Evolutionary conservation across 768 basidiomycete genomes (phyloP), one percentile per base, ranked within the genome.

Genomic region (Hypholoma fasciculare): DNA sequence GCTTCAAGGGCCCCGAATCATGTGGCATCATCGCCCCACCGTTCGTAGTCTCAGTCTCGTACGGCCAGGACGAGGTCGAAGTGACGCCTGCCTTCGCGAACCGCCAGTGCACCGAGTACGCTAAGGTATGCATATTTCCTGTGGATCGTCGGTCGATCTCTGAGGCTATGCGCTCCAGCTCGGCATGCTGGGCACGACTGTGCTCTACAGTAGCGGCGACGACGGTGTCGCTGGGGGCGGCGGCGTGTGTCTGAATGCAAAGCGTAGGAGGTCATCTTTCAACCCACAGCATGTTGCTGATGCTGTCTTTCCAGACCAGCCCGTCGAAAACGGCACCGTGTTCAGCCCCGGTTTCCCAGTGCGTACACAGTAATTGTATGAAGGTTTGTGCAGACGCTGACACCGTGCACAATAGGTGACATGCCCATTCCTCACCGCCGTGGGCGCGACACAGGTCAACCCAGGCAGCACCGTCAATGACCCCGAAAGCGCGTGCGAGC

Each of bases 121-220:
- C 65, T 20, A 69, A 74, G 60, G 62, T 60, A 51, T 5, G 46
- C n/a, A 9, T 9, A 9, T n/a, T n/a, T n/a, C n/a, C n/a, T n/a
- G n/a, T n/a, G n/a, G n/a, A n/a, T n/a, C n/a, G n/a, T n/a, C n/a
- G n/a, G n/a, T 34, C 30, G 9, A 9, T 34, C 7, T 34, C 30
- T 34, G 6, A 34, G 30, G 7, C n/a, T 7, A 34, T 30, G 23
- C 20, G 14, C 30, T 7, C 8, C 40, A 79, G 66, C 82, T 89
- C 39, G 86, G 86, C 19, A 72, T 81, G 26, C 79, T 87, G 53
- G 88, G 88, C 14, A 76, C 83, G 16, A 82, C 84, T 5, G 56
- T 89, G 5, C 63, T 84, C 26, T 85, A 86, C 70, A 76, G 79
- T 36, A 83, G 83, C 34, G 87, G 88, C 13, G 87, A 89, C 52